phyloP scores from a whole-genome alignment of 2,329 filamentous ascomycete species.

The Fusarium coicis region DNA sequence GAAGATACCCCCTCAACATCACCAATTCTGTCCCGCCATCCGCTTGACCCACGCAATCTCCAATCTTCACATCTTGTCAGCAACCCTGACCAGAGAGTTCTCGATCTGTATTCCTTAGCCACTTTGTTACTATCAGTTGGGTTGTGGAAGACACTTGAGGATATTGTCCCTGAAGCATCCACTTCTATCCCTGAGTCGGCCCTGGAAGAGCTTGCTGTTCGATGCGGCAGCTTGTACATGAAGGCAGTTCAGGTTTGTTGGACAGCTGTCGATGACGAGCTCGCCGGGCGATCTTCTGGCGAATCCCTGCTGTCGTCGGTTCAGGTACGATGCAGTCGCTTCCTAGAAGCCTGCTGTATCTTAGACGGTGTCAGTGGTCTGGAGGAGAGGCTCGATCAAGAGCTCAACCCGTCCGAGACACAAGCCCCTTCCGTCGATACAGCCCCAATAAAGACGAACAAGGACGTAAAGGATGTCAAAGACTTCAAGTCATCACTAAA shows the following conservation, averaged over 20 bases:
- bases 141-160: slow-evolving; percentile 75
- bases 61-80: slow-evolving; percentile 59
- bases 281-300: slow-evolving; percentile 57
- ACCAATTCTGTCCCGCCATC: slow-evolving; percentile 65
- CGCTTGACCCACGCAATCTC: slow-evolving; percentile 67
- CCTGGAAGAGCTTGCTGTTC: slow-evolving; percentile 70
- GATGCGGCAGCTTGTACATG: slow-evolving; percentile 80
- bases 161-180: slow-evolving; percentile 56
- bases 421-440: background rate
- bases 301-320: slow-evolving; percentile 65
- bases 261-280: slow-evolving; percentile 73
- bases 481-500: slow-evolving; percentile 12
- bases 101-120: slow-evolving; percentile 79
- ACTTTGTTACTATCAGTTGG: slow-evolving; percentile 80
- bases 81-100: slow-evolving; percentile 65
- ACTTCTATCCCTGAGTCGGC: slow-evolving; percentile 69
- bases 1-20: slow-evolving; percentile 39
- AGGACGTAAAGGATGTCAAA: slow-evolving; percentile 27
- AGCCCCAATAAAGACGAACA: slow-evolving; percentile 15
- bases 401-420: slow-evolving; percentile 50
- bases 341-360: slow-evolving; percentile 69
- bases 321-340: slow-evolving; percentile 66
- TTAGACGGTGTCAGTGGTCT: slow-evolving; percentile 68
- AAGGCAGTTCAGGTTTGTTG: slow-evolving; percentile 79
- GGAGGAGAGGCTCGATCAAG: slow-evolving; percentile 63